Evolutionary conservation across 208 protist genomes (phyloP).

Genomic region (Entamoeba moshkovskii): DNA sequence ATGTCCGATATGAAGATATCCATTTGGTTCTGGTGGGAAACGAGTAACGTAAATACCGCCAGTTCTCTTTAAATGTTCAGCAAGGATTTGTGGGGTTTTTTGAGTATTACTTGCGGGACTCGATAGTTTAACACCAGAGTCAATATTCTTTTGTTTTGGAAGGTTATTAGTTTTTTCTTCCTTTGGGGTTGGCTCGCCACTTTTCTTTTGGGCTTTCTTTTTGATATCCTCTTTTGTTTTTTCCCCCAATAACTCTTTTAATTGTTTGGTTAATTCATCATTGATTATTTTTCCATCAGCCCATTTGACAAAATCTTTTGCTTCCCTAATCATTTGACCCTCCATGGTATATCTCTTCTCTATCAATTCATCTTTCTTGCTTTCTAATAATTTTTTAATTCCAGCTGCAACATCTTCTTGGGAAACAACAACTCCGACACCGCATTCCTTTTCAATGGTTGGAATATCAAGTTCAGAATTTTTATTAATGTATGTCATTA

Average conservation of each 20-base stretch:
- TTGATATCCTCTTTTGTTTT: not conserved
- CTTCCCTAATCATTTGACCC: not conserved
- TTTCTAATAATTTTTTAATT: not conserved
- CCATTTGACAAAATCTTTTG: not conserved
- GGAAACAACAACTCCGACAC: not conserved
- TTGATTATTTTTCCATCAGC: not conserved
- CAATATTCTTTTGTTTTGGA: not conserved
- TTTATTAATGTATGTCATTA: not conserved
- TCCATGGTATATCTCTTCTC: not conserved
- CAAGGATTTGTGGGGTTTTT: not conserved
- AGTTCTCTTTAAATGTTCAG: not conserved
- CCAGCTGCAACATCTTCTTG: not conserved
- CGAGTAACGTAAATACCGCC: slow-evolving; percentile 10
- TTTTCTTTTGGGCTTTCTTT: not conserved
- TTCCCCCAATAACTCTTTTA: not conserved
- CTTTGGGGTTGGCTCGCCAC: not conserved
- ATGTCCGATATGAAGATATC: slow-evolving; percentile 95
- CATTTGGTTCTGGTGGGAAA: slow-evolving; percentile 44
- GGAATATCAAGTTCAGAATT: not conserved
- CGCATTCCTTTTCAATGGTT: not conserved
- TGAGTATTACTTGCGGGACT: not conserved
- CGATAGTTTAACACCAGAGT: not conserved
- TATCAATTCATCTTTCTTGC: not conserved
- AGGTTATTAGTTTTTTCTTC: not conserved
- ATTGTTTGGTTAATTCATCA: not conserved